Evolutionary conservation across 2,329 filamentous ascomycete genomes (phyloP).

Genomic region (Pleoardoris graminearum): DNA sequence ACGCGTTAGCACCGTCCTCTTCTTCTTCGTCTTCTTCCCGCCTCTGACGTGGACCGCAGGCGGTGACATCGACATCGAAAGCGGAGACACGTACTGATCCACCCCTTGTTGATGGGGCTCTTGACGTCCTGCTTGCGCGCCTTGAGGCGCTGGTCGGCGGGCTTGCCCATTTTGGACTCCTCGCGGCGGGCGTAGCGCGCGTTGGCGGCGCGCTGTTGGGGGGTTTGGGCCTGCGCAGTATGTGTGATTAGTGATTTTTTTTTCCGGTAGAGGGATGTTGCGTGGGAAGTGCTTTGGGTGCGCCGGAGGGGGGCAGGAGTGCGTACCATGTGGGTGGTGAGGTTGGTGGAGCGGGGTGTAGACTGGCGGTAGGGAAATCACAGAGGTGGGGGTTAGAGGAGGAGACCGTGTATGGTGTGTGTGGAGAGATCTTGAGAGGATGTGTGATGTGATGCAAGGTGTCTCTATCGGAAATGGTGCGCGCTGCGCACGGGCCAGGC

Average conservation of each 20-base stretch:
- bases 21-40: not conserved
- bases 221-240: conserved; percentile 71
- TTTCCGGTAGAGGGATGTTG: not conserved
- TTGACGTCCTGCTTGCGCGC: conserved; percentile 56
- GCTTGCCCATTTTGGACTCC: conserved; percentile 73
- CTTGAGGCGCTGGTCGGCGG: conserved; percentile 46
- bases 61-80: no score
- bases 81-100: conserved; percentile 67
- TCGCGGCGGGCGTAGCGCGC: conserved; percentile 75
- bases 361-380: not conserved
- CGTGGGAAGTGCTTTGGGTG: not conserved
- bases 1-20: conserved; percentile 1
- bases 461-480: conserved; percentile 28
- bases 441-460: conserved; percentile 39
- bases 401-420: not conserved
- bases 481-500: conserved; percentile 28
- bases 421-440: not conserved
- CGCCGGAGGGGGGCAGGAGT: no score
- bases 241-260: not conserved
- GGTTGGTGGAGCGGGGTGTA: not conserved
- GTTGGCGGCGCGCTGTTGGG: conserved; percentile 80
- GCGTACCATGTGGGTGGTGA: no score
- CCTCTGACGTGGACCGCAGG: no score
- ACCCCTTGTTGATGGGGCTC: conserved; percentile 59
- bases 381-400: not conserved